Evolutionary conservation across 129 eudicot genomes (phyloP), one percentile per base, ranked within the genome.

Genomic region (Dittrichia graveolens): DNA sequence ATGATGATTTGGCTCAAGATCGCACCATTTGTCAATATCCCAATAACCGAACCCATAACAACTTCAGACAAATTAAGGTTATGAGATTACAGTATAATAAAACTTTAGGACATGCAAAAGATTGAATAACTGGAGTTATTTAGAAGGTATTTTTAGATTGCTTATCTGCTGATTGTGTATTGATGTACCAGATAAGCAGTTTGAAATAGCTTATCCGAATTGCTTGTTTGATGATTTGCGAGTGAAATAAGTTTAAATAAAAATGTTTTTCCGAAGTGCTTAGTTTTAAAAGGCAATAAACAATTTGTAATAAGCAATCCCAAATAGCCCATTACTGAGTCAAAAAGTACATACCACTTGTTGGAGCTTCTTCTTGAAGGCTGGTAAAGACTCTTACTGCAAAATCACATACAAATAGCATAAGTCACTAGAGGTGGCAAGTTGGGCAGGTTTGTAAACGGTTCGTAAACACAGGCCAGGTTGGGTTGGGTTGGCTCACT

Each of bases 381-480:
- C 98, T 93, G 82, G 98, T 93, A 67, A 93, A 93, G 49, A 93
- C 96, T 72, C 98, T 88, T 57, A 85, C 98, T 93, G 91, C 81
- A 78, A 82, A 75, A 67, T 19, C 65, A 63, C 48, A 72, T 43
- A 35, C 15, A 45, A 42, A 58, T 4, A 39, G 18, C 49, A n/a
- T n/a, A 45, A 52, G 41, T 57, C 8, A 24, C 74, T n/a, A 13
- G 7, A 37, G 19, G 47, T 38, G 47, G 47, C 46, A n/a, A 61
- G 67, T 61, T 24, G 13, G 24, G 47, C 39, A 47, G 24, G n/a
- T 61, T 46, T 24, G 34, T 39, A 61, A 61, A 12, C 5, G 46
- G 67, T 7, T 61, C 2, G 67, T 61, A 5, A 61, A 61, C 38
- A 61, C 3, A 3, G 67, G 67, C 35, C 11, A 37, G 10, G 46